These are phyloP conservation scores for Delonix regia DNA, from an alignment of 306 rosid species.

Conservation along the genomic window DNA sequence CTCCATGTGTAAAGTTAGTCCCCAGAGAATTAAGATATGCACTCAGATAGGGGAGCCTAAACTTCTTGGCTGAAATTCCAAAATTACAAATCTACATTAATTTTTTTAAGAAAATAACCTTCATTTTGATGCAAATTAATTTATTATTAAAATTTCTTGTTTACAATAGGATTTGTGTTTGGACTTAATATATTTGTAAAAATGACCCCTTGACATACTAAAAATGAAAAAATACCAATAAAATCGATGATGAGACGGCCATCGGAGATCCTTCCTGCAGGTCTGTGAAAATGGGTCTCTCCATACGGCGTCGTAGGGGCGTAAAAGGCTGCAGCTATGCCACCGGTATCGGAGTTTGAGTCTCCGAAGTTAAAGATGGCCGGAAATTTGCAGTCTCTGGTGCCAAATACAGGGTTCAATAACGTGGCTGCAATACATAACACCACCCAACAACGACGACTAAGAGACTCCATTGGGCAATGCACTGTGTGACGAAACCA, in stretches of 20 bases:
- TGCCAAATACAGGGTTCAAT: not conserved
- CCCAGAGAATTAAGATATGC: not conserved
- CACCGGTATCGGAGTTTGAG: not conserved
- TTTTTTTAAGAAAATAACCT: not conserved
- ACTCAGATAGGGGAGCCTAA: not conserved
- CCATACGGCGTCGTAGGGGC: not conserved
- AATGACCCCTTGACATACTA: no score
- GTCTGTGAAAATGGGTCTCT: not conserved
- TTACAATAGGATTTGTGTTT: no score
- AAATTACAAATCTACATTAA: not conserved
- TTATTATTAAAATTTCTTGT: no score
- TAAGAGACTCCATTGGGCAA: not conserved
- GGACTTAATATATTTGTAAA: no score
- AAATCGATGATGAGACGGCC: conserved; percentile 52
- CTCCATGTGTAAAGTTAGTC: not conserved
- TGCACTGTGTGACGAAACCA: not conserved
- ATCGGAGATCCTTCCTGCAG: conserved; percentile 15
- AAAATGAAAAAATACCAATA: conserved; percentile 30
- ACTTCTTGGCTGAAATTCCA: not conserved
- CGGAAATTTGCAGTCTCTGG: not conserved
- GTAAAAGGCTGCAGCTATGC: not conserved
- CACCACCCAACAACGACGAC: not conserved
- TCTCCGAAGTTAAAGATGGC: not conserved
- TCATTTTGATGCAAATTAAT: not conserved
- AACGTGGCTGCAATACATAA: no score